These are phyloP conservation scores for Cercis canadensis DNA, from an alignment of 306 rosid species.

Conservation along the genomic window DNA sequence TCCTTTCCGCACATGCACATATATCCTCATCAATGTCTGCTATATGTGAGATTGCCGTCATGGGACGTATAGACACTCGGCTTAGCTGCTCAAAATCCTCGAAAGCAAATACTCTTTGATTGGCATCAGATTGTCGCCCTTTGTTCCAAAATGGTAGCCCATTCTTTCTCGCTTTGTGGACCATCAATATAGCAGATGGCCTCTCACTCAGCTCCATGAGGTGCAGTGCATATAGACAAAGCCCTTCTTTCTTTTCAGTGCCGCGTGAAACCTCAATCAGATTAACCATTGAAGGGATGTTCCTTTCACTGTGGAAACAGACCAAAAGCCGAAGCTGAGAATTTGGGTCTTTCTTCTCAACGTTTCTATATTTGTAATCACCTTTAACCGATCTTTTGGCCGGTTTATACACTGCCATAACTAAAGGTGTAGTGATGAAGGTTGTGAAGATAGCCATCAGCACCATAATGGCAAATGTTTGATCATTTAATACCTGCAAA, in stretches of 20 bases:
- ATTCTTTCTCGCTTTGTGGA: conserved; percentile 62
- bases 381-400: conserved; percentile 39
- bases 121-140: conserved; percentile 22
- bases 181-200: conserved; percentile 71
- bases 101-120: conserved; percentile 64
- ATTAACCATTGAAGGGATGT: conserved; percentile 63
- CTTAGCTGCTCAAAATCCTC: conserved; percentile 64
- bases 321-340: conserved; percentile 58
- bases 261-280: conserved; percentile 72
- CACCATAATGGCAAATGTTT: conserved; percentile 77
- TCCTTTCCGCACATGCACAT: conserved; percentile 52
- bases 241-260: conserved; percentile 48
- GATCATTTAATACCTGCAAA: conserved; percentile 74
- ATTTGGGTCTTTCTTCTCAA: conserved; percentile 47
- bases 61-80: conserved; percentile 67
- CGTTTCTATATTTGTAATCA: conserved; percentile 49
- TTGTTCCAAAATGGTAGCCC: conserved; percentile 77
- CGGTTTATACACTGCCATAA: conserved; percentile 61
- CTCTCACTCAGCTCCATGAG: conserved; percentile 71
- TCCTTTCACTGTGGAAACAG: conserved; percentile 61
- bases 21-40: conserved; percentile 61
- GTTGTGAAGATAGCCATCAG: conserved; percentile 82
- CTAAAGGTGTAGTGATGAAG: conserved; percentile 72
- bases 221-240: conserved; percentile 67
- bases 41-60: conserved; percentile 67